These are phyloP conservation scores for Diaporthe sp. DNA, from an alignment of 2,329 filamentous ascomycete genomes.

Conservation along the genomic window DNA sequence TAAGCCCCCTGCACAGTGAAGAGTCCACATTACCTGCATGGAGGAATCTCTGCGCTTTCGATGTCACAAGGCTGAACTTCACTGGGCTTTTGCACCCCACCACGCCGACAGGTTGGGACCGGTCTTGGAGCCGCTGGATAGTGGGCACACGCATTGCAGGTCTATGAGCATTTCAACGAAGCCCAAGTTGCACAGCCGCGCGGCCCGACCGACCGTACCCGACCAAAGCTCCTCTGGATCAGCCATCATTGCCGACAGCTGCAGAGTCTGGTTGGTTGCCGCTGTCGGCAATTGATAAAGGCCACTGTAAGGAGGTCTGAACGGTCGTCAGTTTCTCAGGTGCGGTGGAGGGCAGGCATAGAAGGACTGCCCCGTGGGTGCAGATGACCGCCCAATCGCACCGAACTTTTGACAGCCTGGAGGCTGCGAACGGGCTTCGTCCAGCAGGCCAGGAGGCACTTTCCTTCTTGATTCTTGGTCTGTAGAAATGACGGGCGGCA, in stretches of 20 bases:
- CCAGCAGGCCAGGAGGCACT: neutral
- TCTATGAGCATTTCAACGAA: neutral
- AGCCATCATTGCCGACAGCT: neutral
- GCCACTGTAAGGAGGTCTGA: neutral
- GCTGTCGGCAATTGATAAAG: neutral
- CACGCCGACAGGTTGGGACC: neutral
- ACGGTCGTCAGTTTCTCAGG: neutral
- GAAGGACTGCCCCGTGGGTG: neutral
- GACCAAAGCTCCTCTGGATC: neutral
- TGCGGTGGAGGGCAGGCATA: neutral
- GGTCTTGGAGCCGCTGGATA: neutral
- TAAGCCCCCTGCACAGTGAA: constrained; percentile 19
- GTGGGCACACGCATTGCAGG: neutral
- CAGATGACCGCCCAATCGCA: too few relatives aligned
- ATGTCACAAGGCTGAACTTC: neutral
- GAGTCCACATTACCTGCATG: neutral
- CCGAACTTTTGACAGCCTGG: neutral
- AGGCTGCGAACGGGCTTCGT: neutral
- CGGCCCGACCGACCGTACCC: neutral
- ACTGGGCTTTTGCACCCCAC: neutral
- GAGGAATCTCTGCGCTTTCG: neutral
- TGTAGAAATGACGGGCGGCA: neutral
- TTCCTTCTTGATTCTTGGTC: neutral
- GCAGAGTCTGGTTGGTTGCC: too few relatives aligned
- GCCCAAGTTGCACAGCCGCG: neutral